Base-by-base conservation (phyloP, 1,284 basidiomycete species). In the Ustilago trichophora region DNA sequence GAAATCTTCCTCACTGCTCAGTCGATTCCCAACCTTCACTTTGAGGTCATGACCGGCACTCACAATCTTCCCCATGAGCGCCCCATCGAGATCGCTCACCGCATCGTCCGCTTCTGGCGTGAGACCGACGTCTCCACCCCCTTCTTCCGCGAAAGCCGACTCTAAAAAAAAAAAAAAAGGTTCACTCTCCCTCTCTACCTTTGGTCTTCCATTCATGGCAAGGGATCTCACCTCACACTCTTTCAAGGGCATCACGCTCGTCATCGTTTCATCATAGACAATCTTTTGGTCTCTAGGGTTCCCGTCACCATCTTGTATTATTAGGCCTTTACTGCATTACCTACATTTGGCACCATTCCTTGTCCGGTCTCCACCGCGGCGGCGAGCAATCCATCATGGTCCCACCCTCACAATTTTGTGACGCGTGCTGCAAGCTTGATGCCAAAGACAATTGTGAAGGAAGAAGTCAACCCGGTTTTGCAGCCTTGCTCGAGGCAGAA, bases 41-140 rank as follows among this genome's bases (percentile, higher is more conserved):
- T 68, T 27, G 65, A 68, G 43, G 55, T 59, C 36, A 57, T 68
- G 54, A 59, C 49, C n/a, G 59, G 65, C 46, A 63, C 54, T 16
- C 65, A 68, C 46, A 68, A 58, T 31, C 55, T 68, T 19, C 65
- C 65, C 12, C 58, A 63, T 26, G 65, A 68, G 55, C 43, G 49
- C 16, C 65, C 59, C 26, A 50, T 54, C 38, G 51, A 57, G 54
- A 63, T 68, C 46, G 65, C 65, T 35, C 46, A 54, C 38, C 58
- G 53, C 26, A 62, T 67, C 49, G 21, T 57, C 24, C 57, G 57
- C 48, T 67, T 67, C 46, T 62, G 57, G 57, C 64, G 53, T 25
- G 64, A 67, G 52, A 67, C 64, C 26, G 47, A 54, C 36, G 41
- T 60, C 34, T 49, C 51, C 3, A 31, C 42, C 3, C 52, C 63